These are phyloP conservation scores for Sorghum bicolor DNA, from an alignment of 176 grass and related monocot species.

Conservation along the genomic window Sorghum_bicolor_NCBIv3 NC_012872.2:66915001-66915500, in stretches of 20 bases:
- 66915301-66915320: conserved; percentile 91
- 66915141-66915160: conserved; percentile 95
- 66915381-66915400: not conserved
- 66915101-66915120: conserved; percentile 87
- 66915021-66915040: conserved; percentile 97
- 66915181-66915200: conserved; percentile 92
- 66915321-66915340: conserved; percentile 67
- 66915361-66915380: not conserved
- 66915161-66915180: conserved; percentile 96
- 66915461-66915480: not conserved
- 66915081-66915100: conserved; percentile 91
- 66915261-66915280: conserved; percentile 86
- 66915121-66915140: conserved; percentile 78
- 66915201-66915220: conserved; percentile 97
- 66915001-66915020: conserved; percentile 85
- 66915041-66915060: conserved; percentile 93
- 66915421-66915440: not conserved
- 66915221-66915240: conserved; percentile 96
- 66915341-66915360: not conserved
- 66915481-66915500: not conserved
- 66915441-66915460: not conserved
- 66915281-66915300: conserved; percentile 92
- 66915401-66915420: not conserved
- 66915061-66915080: conserved; percentile 93
- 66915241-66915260: conserved; percentile 78